Evolutionary conservation across 352 stramenopile species (phyloP).

Genomic region (Globisporangium heterothallicum): DNA sequence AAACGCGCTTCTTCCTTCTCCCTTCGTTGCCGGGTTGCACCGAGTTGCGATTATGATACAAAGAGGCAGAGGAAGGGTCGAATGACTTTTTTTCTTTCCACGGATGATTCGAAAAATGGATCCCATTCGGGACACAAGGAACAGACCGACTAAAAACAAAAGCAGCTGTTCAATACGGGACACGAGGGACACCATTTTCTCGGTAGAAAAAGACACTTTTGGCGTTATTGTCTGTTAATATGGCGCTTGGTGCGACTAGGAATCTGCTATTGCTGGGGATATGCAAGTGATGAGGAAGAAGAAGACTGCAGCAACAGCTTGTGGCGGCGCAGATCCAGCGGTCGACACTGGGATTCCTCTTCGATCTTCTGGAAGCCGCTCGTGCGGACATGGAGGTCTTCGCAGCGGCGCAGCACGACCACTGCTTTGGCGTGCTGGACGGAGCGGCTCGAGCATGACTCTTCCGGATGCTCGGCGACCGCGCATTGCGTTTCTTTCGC

Average conservation of each 20-base stretch:
- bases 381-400: constrained; percentile 59
- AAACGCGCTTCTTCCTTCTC: background rate
- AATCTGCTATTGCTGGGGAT: too few relatives aligned
- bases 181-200: background rate
- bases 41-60: constrained; percentile 12
- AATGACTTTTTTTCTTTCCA: constrained; percentile 3
- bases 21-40: background rate
- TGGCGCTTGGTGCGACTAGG: too few relatives aligned
- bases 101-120: background rate
- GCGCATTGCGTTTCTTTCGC: background rate
- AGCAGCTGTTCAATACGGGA: background rate
- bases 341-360: constrained; percentile 38
- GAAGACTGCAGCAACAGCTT: constrained; percentile 10
- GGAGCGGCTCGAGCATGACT: background rate
- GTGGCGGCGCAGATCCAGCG: constrained; percentile 21
- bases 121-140: constrained; percentile 8
- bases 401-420: constrained; percentile 59
- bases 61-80: background rate
- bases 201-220: too few relatives aligned
- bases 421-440: constrained; percentile 12
- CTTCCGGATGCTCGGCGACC: background rate
- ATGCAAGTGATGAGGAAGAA: constrained; percentile 9
- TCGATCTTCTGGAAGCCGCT: constrained; percentile 80
- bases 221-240: too few relatives aligned
- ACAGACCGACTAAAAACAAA: background rate